Conservation (phyloP, 768 basidiomycete genomes). For the Leccinum boreale region DNA sequence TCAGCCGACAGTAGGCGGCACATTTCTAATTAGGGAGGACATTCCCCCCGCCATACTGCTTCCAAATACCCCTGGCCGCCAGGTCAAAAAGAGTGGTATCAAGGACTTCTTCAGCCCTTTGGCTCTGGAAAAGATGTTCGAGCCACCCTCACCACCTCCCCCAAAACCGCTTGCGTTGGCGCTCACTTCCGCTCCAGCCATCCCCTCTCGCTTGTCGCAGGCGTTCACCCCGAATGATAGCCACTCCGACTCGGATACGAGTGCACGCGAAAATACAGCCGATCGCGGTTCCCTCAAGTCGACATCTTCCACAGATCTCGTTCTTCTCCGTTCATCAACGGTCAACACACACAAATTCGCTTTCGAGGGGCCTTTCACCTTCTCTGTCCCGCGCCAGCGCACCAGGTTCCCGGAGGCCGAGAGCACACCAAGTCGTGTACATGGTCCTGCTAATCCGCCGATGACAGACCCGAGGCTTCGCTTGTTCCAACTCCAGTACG, state of each 20-base stretch:
- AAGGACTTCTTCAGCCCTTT: slow-evolving; percentile 89
- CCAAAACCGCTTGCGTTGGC: slow-evolving; percentile 18
- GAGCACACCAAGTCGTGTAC: slow-evolving; percentile 47
- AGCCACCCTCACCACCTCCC: slow-evolving; percentile 81
- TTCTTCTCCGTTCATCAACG: slow-evolving; percentile 13
- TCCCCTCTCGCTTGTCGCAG: slow-evolving; percentile 38
- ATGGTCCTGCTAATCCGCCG: slow-evolving; percentile 29
- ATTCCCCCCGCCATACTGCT: slow-evolving; percentile 51
- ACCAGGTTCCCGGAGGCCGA: slow-evolving; percentile 50
- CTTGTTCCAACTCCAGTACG: slow-evolving; percentile 92
- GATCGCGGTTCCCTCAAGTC: slow-evolving; percentile 8
- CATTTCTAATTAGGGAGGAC: slow-evolving; percentile 74
- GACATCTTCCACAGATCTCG: slow-evolving; percentile 8
- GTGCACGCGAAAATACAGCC: slow-evolving; percentile 8
- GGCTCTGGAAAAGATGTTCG: slow-evolving; percentile 88
- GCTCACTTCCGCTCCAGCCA: slow-evolving; percentile 26
- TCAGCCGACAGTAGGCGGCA: slow-evolving; percentile 48
- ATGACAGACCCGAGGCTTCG: slow-evolving; percentile 72
- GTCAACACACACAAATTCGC: slow-evolving; percentile 43
- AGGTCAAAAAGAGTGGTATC: slow-evolving; percentile 51
- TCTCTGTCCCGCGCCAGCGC: slow-evolving; percentile 53
- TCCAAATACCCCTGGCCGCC: slow-evolving; percentile 62
- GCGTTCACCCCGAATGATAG: slow-evolving; percentile 32
- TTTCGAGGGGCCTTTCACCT: slow-evolving; percentile 69
- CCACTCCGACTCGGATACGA: slow-evolving; percentile 23